Evolutionary conservation across 331 rosid species (phyloP).

Genomic region (Quercus tomentella): DNA sequence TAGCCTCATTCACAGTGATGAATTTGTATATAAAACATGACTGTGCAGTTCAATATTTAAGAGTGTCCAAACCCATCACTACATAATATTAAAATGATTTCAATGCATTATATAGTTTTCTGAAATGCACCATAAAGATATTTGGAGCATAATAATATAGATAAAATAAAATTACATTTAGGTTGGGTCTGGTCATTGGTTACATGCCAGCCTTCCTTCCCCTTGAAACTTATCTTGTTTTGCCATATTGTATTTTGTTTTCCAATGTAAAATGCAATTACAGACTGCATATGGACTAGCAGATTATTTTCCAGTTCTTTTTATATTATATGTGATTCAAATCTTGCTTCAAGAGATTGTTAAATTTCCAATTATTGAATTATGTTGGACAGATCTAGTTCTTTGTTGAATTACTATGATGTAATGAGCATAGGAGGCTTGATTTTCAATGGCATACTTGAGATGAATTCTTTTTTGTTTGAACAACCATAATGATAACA

Average conservation of each 20-base stretch:
- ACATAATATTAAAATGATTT: background rate
- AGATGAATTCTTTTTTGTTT: background rate
- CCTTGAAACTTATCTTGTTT: background rate
- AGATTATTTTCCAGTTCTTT: background rate
- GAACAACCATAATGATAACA: background rate
- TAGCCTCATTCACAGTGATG: background rate
- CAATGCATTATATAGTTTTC: background rate
- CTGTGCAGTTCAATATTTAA: background rate
- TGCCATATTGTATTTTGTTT: background rate
- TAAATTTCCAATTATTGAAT: background rate
- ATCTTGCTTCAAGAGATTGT: background rate
- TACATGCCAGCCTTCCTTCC: background rate
- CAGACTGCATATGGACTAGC: background rate
- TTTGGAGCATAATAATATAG: background rate
- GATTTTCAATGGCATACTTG: background rate
- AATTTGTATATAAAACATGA: background rate
- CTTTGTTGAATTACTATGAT: background rate
- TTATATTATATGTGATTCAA: background rate
- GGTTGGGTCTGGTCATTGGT: background rate
- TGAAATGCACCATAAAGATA: background rate
- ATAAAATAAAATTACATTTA: background rate
- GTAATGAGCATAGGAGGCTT: background rate
- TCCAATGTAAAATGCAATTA: background rate
- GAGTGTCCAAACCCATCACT: background rate
- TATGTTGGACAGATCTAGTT: background rate